Base-by-base conservation (phyloP, 768 basidiomycete species). In the Russula sp. region DNA sequence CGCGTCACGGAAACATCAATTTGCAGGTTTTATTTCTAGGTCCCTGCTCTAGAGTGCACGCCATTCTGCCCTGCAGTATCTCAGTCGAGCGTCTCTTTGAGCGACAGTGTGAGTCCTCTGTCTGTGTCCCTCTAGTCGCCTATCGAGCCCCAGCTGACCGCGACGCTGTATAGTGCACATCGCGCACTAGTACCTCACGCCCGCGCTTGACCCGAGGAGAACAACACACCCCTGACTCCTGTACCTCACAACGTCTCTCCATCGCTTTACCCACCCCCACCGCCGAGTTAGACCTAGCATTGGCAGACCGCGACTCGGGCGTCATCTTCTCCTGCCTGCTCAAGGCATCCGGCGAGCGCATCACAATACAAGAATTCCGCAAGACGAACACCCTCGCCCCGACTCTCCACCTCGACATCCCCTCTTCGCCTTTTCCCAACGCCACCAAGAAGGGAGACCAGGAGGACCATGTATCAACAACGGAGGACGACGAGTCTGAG, bases 231-330 rank as follows among this genome's bases (percentile, higher is more conserved):
- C 48, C 60, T 5, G 54, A 43, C 32, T 32, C 46, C 32, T 47
- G 35, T 35, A 20, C 22, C 7, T 46, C 59, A 16, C n/a, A 46
- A n/a, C 7, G 34, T 10, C 5, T 13, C 20, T 6, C 35, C 48
- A 36, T 20, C 34, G 3, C 18, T 8, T 8, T 18, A 1, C 6
- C 29, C 16, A 18, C 29, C 46, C 7, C 47, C 18, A 20, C 9
- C 11, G 0, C 14, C 8, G 3, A 29, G 5, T 22, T 34, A 32
- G 5, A 22, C 13, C 16, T 11, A 2, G 41, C 25, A 6, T 47
- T 58, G 11, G 56, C 45, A 29, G 61, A 62, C 56, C 42, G 50
- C 36, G 20, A 39, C 10, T 58, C 61, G 7, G 61, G 61, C 14
- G 49, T 63, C 22, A 18, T 53, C 51, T 54, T 58, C 32, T 48